Base-by-base conservation (phyloP, 495 filamentous ascomycete species). In the Podospora comata region DNA sequence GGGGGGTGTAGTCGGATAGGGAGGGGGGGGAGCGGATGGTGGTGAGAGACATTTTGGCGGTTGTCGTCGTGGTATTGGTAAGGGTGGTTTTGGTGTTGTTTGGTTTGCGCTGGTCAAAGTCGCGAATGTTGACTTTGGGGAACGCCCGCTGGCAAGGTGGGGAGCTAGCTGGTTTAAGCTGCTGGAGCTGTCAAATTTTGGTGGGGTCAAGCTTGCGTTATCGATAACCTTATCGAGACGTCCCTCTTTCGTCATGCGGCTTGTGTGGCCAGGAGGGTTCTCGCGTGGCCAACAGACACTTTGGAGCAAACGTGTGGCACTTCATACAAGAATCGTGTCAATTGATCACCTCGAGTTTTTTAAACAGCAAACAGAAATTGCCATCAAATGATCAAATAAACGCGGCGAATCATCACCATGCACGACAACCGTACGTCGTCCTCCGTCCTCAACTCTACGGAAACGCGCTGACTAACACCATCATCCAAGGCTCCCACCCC, bases 401-500 rank as follows among this genome's bases (percentile, higher is more conserved):
- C 27, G 23, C 57, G 44, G 30, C 15, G 23, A 9, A 34, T 19
- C 26, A 68, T 39, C 71, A 77, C 67, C 65, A 84, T 84, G 81
- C 79, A 82, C 66, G 80, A 82, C 69, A 81, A 82, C 56, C 77
- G 82, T 84, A 78, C 67, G 82, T 19, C 67, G 82, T 19, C 58
- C 39, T 60, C 57, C 53, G 26, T 48, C 6, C 23, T 57, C 23
- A 13, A 1, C 16, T 11, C 39, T 63, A 2, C 15, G 27, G 56
- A 34, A 62, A n/a, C 58, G 9, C 7, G 2, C 59, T 3, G 19
- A 61, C 69, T 68, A 71, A 73, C 60, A 60, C 5, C 67, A 1
- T 1, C 62, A 13, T 7, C 48, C 6, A 71, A 95, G 92, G 86
- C 67, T 87, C 91, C 4, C 93, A 97, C 79, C 91, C 91, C 23